phyloP scores from a whole-genome alignment of 805 yeast genomes.

The Nakazawaea holstii region DNA sequence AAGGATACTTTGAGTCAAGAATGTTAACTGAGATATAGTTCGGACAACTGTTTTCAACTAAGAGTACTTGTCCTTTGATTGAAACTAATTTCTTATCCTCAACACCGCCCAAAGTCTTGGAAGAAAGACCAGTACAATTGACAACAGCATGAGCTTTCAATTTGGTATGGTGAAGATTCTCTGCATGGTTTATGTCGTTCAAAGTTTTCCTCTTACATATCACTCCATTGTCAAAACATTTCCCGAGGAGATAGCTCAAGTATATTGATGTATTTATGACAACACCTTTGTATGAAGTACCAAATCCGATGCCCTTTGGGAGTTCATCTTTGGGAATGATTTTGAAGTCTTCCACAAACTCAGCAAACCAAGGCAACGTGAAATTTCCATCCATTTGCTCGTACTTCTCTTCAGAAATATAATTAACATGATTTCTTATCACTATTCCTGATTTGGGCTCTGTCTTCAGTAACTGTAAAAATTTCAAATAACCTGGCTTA shows the following conservation, averaged over 20 bases:
- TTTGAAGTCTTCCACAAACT: constrained; percentile 34
- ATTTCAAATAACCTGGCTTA: constrained; percentile 39
- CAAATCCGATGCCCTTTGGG: constrained; percentile 29
- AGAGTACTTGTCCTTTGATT: constrained; percentile 56
- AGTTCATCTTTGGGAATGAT: constrained; percentile 30
- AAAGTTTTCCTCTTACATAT: constrained; percentile 36
- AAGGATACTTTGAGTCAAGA: constrained; percentile 22
- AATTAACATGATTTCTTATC: constrained; percentile 16
- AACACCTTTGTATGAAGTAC: constrained; percentile 46
- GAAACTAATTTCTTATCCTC: constrained; percentile 40
- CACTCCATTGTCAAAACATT: constrained; percentile 43
- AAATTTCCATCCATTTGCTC: constrained; percentile 10
- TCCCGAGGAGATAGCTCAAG: constrained; percentile 43
- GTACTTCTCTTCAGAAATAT: constrained; percentile 17
- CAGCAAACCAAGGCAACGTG: constrained; percentile 44
- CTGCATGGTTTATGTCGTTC: constrained; percentile 43
- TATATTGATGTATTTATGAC: constrained; percentile 57
- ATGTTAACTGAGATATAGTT: constrained; percentile 28
- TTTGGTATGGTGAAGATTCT: constrained; percentile 31
- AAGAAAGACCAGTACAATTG: constrained; percentile 53
- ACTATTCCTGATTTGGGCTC: constrained; percentile 48
- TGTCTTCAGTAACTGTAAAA: constrained; percentile 36
- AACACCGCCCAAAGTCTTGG: constrained; percentile 39
- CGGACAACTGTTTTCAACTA: constrained; percentile 39
- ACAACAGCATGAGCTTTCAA: constrained; percentile 42